Conservation (phyloP, 495 filamentous ascomycete species). For the Sporormia fimetaria region DNA sequence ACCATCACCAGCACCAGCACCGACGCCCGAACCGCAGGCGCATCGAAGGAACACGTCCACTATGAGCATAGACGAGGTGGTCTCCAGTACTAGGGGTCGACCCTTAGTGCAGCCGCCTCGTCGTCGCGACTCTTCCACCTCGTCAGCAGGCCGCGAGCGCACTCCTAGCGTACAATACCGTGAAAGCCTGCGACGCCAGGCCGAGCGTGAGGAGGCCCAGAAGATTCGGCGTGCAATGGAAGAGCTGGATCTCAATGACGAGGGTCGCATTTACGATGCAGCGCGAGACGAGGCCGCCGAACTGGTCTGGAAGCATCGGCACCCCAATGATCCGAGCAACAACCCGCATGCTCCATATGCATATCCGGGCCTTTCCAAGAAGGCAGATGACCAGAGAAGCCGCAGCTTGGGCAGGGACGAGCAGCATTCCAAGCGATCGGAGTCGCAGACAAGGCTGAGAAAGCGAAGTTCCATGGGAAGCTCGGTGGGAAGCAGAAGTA, state of each 20-base stretch:
- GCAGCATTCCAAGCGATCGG: conserved; percentile 27
- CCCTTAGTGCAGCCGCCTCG: conserved; percentile 22
- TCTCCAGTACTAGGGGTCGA: conserved; percentile 13
- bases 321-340: conserved; percentile 46
- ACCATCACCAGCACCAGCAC: background rate
- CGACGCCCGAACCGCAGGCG: conserved; percentile 1
- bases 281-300: conserved; percentile 81
- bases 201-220: conserved; percentile 76
- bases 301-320: conserved; percentile 73
- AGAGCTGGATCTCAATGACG: conserved; percentile 63
- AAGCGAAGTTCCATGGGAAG: conserved; percentile 22
- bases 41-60: conserved; percentile 19
- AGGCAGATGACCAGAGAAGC: conserved; percentile 51
- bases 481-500: conserved; percentile 17
- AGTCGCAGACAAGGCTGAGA: conserved; percentile 13
- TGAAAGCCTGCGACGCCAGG: conserved; percentile 68
- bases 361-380: conserved; percentile 50
- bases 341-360: conserved; percentile 50
- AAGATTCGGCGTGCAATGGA: conserved; percentile 70
- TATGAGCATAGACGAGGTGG: conserved; percentile 21
- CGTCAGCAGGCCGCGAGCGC: conserved; percentile 8
- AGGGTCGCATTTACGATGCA: conserved; percentile 55
- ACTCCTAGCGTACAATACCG: conserved; percentile 48
- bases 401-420: conserved; percentile 45
- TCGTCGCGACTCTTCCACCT: conserved; percentile 6